Conservation (phyloP, 2,329 filamentous ascomycete species). For the Malbranchea cinnamomea region DNA sequence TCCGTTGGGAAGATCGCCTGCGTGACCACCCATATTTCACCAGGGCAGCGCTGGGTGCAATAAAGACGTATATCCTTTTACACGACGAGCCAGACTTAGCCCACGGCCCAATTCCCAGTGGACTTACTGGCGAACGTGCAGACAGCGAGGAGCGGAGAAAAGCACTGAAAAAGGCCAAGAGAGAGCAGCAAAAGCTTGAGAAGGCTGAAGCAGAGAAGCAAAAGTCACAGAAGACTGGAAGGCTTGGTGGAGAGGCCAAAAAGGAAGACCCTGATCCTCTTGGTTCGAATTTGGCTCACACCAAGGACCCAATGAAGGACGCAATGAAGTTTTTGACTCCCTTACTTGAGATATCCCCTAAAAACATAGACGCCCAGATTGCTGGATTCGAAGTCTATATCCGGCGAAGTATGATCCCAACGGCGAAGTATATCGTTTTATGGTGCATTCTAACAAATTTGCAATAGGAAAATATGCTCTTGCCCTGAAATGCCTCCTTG, state of each 20-base stretch:
- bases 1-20: slow-evolving; percentile 85
- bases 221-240: slow-evolving; percentile 64
- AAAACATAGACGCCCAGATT: slow-evolving; percentile 66
- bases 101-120: slow-evolving; percentile 45
- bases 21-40: slow-evolving; percentile 89
- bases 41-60: slow-evolving; percentile 64
- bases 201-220: slow-evolving; percentile 70
- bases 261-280: slow-evolving; percentile 85
- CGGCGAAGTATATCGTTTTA: not conserved
- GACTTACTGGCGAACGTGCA: slow-evolving; percentile 33
- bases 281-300: slow-evolving; percentile 65
- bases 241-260: slow-evolving; percentile 46
- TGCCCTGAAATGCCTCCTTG: slow-evolving; percentile 70
- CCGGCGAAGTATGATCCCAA: slow-evolving; percentile 51
- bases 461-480: slow-evolving; percentile 66
- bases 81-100: slow-evolving; percentile 56
- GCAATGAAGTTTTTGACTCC: slow-evolving; percentile 75
- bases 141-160: slow-evolving; percentile 62
- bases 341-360: slow-evolving; percentile 66
- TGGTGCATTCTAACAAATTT: slow-evolving; percentile 14
- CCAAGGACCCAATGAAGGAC: slow-evolving; percentile 67
- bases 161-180: slow-evolving; percentile 78
- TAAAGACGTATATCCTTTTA: slow-evolving; percentile 65
- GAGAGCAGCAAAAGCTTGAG: slow-evolving; percentile 58
- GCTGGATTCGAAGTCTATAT: slow-evolving; percentile 84